Conservation (phyloP, 495 filamentous ascomycete species). For the Durotheca rogersii region DNA sequence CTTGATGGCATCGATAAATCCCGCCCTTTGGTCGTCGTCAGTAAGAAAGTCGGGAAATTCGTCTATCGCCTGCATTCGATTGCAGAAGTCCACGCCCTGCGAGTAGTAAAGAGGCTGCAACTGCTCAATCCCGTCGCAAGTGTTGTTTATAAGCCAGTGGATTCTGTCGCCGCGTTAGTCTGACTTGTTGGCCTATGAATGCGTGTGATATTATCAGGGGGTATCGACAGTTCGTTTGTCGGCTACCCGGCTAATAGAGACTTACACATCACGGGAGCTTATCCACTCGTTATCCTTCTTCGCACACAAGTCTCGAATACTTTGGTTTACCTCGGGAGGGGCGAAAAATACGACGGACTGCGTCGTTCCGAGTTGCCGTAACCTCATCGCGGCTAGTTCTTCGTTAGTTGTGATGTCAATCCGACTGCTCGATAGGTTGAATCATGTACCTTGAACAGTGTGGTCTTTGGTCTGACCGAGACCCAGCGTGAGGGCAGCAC, state of each 20-base stretch:
- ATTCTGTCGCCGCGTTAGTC: slow-evolving; percentile 34
- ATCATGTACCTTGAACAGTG: slow-evolving; percentile 43
- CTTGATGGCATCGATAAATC: slow-evolving; percentile 30
- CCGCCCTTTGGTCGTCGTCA: slow-evolving; percentile 10
- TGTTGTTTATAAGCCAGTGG: slow-evolving; percentile 61
- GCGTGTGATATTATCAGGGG: too few relatives aligned
- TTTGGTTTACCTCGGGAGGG: slow-evolving; percentile 47
- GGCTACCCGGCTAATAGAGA: not conserved
- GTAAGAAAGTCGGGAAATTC: slow-evolving; percentile 32
- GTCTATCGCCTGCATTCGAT: slow-evolving; percentile 36
- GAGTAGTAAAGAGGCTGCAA: slow-evolving; percentile 56
- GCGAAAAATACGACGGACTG: slow-evolving; percentile 41
- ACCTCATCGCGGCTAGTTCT: slow-evolving; percentile 44
- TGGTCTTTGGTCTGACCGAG: slow-evolving; percentile 49
- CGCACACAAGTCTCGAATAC: slow-evolving; percentile 40
- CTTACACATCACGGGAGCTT: slow-evolving; percentile 53
- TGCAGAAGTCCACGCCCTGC: slow-evolving; percentile 58
- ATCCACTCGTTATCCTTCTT: slow-evolving; percentile 28
- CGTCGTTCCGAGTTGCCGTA: slow-evolving; percentile 38
- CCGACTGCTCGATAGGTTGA: not conserved
- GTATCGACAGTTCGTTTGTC: too few relatives aligned
- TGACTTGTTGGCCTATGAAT: too few relatives aligned
- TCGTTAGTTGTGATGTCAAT: not conserved
- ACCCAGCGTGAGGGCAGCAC: slow-evolving; percentile 50
- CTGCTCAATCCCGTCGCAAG: slow-evolving; percentile 56